These are phyloP conservation scores for Incumbomyces delicatus DNA, from an alignment of 2,329 filamentous ascomycete species.

Conservation along the genomic window DNA sequence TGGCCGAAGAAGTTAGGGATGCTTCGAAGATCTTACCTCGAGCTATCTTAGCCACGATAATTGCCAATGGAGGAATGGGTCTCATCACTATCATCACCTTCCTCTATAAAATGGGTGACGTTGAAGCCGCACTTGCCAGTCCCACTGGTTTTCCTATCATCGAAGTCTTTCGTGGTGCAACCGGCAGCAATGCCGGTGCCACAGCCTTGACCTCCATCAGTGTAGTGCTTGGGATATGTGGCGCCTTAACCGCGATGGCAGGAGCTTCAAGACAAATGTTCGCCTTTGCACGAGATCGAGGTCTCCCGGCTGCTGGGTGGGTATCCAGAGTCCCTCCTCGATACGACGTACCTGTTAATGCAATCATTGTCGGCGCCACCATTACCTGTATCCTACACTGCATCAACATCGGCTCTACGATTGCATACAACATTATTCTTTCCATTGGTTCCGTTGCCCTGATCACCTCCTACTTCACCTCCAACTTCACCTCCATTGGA, in stretches of 20 bases:
- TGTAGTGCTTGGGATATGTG: background rate
- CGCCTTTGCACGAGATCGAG: constrained; percentile 30
- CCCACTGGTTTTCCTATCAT: constrained; percentile 36
- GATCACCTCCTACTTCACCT: constrained; percentile 31
- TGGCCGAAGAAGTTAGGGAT: constrained; percentile 40
- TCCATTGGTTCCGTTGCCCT: constrained; percentile 34
- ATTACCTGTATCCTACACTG: constrained; percentile 38
- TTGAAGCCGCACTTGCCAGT: background rate
- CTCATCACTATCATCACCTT: constrained; percentile 37
- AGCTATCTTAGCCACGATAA: constrained; percentile 35
- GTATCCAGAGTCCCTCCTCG: constrained; percentile 13
- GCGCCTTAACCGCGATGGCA: constrained; percentile 16
- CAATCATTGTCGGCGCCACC: constrained; percentile 37
- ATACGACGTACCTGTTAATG: constrained; percentile 36
- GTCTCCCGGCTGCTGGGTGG: constrained; percentile 24
- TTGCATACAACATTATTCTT: constrained; percentile 35
- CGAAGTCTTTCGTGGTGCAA: constrained; percentile 41
- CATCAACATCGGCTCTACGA: constrained; percentile 43
- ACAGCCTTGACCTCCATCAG: constrained; percentile 38
- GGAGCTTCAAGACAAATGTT: constrained; percentile 27
- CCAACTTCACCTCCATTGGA: constrained; percentile 39
- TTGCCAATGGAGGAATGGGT: constrained; percentile 37
- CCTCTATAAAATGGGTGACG: constrained; percentile 33
- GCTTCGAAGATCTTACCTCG: constrained; percentile 39
- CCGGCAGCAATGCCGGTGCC: constrained; percentile 27